These are phyloP conservation scores for Corymbia maculata DNA, from an alignment of 345 rosid species.

Conservation along the genomic window DNA sequence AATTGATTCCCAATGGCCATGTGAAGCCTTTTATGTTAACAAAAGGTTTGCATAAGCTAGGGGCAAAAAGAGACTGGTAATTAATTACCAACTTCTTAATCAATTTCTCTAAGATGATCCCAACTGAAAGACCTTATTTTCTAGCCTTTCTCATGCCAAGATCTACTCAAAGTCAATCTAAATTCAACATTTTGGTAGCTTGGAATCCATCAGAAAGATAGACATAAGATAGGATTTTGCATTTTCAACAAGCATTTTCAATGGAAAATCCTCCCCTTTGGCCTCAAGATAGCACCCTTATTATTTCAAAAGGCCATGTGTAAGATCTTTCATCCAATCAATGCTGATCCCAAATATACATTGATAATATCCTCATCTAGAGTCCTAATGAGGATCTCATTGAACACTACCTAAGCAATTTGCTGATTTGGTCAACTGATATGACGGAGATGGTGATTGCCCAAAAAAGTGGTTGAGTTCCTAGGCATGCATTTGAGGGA, in stretches of 20 bases:
- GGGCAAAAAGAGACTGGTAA: neutral
- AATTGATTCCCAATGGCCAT: neutral
- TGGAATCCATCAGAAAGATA: neutral
- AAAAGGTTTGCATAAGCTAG: neutral
- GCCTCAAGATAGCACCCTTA: neutral
- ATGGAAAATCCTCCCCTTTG: constrained; percentile 7
- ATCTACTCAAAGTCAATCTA: too few relatives aligned
- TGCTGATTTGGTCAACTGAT: neutral
- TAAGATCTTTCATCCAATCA: neutral
- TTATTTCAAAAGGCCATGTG: neutral
- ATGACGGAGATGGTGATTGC: neutral
- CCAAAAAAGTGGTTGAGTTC: neutral
- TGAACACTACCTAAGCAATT: neutral
- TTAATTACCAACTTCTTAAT: neutral
- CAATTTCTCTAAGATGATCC: neutral
- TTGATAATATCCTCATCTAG: neutral
- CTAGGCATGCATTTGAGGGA: neutral
- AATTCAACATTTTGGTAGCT: neutral
- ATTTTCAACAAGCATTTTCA: neutral
- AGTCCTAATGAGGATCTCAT: rapidly evolving
- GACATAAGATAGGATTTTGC: neutral
- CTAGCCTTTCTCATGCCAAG: neutral
- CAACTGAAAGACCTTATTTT: neutral
- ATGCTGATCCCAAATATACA: too few relatives aligned
- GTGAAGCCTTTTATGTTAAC: neutral